Percentiles rank a stretch among this genome's conserved stretches.
Evolutionary conservation across 768 basidiomycete species (phyloP).

Genomic region (Clitopilus hobsonii): DNA sequence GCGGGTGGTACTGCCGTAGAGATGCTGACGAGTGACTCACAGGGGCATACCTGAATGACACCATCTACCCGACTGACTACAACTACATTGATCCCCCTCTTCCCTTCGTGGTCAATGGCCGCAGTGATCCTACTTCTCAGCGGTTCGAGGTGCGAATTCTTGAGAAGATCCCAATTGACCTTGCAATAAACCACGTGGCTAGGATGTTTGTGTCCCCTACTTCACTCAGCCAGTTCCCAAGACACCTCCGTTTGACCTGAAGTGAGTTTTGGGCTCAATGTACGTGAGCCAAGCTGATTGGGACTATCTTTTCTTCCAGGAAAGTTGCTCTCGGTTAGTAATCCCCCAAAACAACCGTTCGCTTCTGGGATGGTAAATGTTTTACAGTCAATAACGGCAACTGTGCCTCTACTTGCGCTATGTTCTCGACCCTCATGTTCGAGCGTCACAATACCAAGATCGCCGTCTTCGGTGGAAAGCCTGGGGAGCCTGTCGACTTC

Average conservation of each 20-base stretch:
- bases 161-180: slow-evolving; percentile 16
- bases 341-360: no score
- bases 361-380: no score
- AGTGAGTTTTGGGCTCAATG: slow-evolving; percentile 18
- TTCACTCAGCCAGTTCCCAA: slow-evolving; percentile 34
- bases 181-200: background rate
- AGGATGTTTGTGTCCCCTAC: slow-evolving; percentile 41
- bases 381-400: slow-evolving; percentile 35
- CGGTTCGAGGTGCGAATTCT: slow-evolving; percentile 22
- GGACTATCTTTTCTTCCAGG: slow-evolving; percentile 16
- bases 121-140: slow-evolving; percentile 39
- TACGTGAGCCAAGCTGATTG: background rate
- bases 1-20: no score
- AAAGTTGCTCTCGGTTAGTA: slow-evolving; percentile 41
- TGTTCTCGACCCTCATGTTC: slow-evolving; percentile 59
- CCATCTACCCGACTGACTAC: slow-evolving; percentile 29
- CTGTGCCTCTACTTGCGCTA: slow-evolving; percentile 60
- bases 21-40: background rate
- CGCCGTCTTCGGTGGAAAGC: slow-evolving; percentile 55
- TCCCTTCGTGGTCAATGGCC: slow-evolving; percentile 39
- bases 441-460: slow-evolving; percentile 49
- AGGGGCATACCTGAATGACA: slow-evolving; percentile 47
- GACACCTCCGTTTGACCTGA: slow-evolving; percentile 41
- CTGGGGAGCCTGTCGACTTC: slow-evolving; percentile 43
- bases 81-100: slow-evolving; percentile 41